Base-by-base conservation (phyloP, 176 grass and related monocot species). In the Poa pratensis region DNA sequence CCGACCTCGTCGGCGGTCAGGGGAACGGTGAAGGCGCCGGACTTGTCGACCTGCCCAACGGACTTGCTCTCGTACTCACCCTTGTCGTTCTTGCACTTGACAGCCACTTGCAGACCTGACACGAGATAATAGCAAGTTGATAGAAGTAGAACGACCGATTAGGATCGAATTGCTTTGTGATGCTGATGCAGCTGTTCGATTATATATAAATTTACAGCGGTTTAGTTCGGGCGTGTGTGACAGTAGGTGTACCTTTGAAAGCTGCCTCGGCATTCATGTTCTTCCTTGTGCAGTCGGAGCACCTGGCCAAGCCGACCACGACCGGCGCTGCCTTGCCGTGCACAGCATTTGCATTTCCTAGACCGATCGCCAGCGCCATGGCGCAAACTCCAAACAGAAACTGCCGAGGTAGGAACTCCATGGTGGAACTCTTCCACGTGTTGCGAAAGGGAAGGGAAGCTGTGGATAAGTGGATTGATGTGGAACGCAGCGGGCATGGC, bases 61-160 rank as follows among this genome's bases (percentile, higher is more conserved):
- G 53, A 83, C 75, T 81, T 85, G 71, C 76, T 87, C 71, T 94
- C 76, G 76, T 89, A 87, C 51, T 86, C 67, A 24, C 86, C 86
- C 28, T 22, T 28, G 76, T 64, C 45, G 15, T 79, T 80, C 82
- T 87, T 91, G 73, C 92, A 94, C 51, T 91, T 88, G 49, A 94
- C 78, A 17, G 28, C 86, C 43, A 87, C 89, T 18, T 86, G 84
- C 39, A 94, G 84, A 83, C 89, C 89, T 94, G 30, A 30, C 35
- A 37, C 35, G 5, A 37, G 5, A 37, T 37, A 37, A 37, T 37
- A 37, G 35, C 35, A 37, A 37, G 35, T 37, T 37, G 35, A 37
- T 30, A 30, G 30, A 30, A 30, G 30, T 37, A 37, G 35, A 37
- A 37, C 35, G 35, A 37, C 35, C 35, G 5, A 37, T 37, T 37